Conservation (phyloP, 2,329 filamentous ascomycete genomes). For the Aspergillus calidoustus region DNA sequence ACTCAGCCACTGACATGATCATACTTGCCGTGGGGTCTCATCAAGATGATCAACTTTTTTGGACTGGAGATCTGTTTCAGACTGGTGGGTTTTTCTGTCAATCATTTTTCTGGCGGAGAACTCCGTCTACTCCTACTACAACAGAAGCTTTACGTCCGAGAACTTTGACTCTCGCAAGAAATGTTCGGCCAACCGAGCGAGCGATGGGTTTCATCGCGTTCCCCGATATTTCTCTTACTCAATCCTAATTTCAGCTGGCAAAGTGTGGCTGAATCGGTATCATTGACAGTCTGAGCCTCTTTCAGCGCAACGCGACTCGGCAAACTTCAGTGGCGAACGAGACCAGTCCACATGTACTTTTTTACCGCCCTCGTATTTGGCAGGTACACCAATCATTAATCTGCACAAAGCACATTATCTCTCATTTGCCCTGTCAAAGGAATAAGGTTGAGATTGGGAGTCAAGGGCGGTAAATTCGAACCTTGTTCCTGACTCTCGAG, state of each 20-base stretch:
- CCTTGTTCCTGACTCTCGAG: not conserved
- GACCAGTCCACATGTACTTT: slow-evolving; percentile 10
- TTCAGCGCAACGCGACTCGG: too few relatives aligned
- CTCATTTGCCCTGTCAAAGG: not conserved
- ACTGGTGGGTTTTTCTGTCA: not conserved
- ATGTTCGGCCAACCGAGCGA: too few relatives aligned
- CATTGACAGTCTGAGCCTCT: too few relatives aligned
- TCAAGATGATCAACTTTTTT: not conserved
- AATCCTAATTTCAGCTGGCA: not conserved
- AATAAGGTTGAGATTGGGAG: slow-evolving; percentile 4
- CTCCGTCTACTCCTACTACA: not conserved
- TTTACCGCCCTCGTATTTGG: not conserved
- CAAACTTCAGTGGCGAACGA: not conserved
- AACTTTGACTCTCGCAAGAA: too few relatives aligned
- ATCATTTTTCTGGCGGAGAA: not conserved
- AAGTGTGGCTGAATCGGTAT: too few relatives aligned
- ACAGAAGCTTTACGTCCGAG: too few relatives aligned
- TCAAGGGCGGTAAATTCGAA: slow-evolving; percentile 7
- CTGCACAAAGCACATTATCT: not conserved
- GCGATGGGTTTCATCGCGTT: too few relatives aligned
- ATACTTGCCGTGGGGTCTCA: not conserved
- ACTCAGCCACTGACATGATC: slow-evolving; percentile 8
- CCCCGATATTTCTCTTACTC: too few relatives aligned
- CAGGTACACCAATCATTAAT: not conserved
- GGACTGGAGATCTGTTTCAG: slow-evolving; percentile 11